Percentiles rank a stretch among this genome's conserved stretches.
phyloP scores from a whole-genome alignment of 2,329 filamentous ascomycete species.

The Xylariales sp. region DNA sequence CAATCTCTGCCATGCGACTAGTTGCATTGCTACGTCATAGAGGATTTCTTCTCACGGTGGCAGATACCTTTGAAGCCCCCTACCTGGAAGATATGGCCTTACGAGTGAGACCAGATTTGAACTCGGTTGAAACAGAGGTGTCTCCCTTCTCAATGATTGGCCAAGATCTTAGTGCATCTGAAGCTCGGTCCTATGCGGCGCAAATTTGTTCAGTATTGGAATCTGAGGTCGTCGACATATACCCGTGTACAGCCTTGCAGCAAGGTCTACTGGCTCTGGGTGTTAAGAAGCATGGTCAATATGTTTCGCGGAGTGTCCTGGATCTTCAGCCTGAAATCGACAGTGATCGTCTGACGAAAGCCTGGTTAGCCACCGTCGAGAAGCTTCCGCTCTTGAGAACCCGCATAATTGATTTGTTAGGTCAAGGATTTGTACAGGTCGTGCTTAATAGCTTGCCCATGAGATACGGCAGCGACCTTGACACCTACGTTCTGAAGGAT shows the following conservation, averaged over 20 bases:
- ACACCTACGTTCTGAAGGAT: too few relatives aligned
- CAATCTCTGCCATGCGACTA: conserved; percentile 2
- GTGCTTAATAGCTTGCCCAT: too few relatives aligned
- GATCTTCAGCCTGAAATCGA: conserved; percentile 5
- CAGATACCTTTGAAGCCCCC: background rate
- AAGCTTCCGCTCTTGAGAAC: background rate
- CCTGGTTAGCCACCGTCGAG: background rate
- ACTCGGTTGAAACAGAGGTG: too few relatives aligned
- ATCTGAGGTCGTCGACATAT: conserved; percentile 17
- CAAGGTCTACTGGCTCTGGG: conserved; percentile 23
- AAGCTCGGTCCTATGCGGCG: too few relatives aligned
- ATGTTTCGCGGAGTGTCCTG: conserved; percentile 16
- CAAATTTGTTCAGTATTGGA: too few relatives aligned
- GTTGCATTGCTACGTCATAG: background rate
- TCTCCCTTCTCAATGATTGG: too few relatives aligned
- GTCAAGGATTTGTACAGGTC: conserved; percentile 12
- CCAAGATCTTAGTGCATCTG: too few relatives aligned
- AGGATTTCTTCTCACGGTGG: background rate
- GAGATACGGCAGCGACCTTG: too few relatives aligned
- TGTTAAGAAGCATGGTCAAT: conserved; percentile 16
- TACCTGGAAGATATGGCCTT: background rate
- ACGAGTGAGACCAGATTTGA: too few relatives aligned
- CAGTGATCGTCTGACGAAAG: background rate
- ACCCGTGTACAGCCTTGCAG: conserved; percentile 23
- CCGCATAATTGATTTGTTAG: background rate